Percentiles rank a stretch among this genome's conserved stretches.
These are phyloP conservation scores for Chrysanthemum makinoi DNA, from an alignment of 129 eudicot species.

Conservation along the genomic window DNA sequence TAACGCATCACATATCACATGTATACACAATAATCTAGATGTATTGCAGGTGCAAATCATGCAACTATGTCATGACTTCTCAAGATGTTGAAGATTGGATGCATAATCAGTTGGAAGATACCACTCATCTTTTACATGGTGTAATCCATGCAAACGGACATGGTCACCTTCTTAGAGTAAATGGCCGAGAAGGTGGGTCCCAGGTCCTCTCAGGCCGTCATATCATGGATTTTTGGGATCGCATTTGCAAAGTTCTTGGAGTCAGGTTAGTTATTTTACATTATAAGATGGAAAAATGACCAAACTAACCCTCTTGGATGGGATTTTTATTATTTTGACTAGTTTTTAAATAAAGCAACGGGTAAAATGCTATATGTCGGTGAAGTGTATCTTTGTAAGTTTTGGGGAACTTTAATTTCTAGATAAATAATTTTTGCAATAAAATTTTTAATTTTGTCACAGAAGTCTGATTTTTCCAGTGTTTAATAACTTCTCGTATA, in stretches of 20 bases:
- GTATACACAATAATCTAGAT: neutral
- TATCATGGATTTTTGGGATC: conserved; percentile 98
- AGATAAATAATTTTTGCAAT: too few relatives aligned
- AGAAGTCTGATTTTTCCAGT: too few relatives aligned
- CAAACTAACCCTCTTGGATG: too few relatives aligned
- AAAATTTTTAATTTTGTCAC: too few relatives aligned
- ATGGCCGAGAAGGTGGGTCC: conserved; percentile 95
- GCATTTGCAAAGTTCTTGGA: conserved; percentile 77
- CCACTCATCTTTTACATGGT: conserved; percentile 85
- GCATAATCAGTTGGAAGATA: conserved; percentile 78
- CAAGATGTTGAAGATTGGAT: conserved; percentile 94
- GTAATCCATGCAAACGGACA: conserved; percentile 83
- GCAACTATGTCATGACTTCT: conserved; percentile 74
- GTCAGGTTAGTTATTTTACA: conserved; percentile 60
- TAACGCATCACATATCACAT: neutral
- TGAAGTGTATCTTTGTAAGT: too few relatives aligned
- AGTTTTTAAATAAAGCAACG: neutral
- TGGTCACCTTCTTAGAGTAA: conserved; percentile 91
- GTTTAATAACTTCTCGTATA: neutral
- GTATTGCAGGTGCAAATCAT: conserved; percentile 71
- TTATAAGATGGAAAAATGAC: neutral
- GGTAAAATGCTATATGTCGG: neutral
- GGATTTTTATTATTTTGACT: too few relatives aligned
- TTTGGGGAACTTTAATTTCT: too few relatives aligned
- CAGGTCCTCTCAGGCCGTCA: conserved; percentile 69